Base-by-base conservation (phyloP, 768 basidiomycete genomes). In the Tricholoma sp. region DNA sequence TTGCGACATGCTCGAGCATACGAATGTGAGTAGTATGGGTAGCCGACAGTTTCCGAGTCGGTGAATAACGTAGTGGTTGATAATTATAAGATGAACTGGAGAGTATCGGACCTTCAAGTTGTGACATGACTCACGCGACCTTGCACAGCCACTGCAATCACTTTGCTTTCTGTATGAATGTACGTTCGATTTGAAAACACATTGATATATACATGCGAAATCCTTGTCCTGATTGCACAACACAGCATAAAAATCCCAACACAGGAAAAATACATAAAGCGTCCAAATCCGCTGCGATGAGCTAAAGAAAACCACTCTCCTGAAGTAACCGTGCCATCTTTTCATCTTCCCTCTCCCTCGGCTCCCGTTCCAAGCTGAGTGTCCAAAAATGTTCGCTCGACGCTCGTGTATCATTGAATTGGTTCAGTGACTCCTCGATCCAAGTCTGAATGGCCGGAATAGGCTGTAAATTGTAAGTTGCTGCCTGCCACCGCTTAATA, bases 401-500 rank as follows among this genome's bases (percentile, higher is more conserved):
- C 56, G 85, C 87, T 29, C 79, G 76, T 18, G 84, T 81, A 63
- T 89, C 85, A 57, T 68, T 82, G 68, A 83, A 88, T 69, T 83
- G 82, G 59, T 81, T 82, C 59, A 98, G 77, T 1, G 86, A 84
- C 49, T 90, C 86, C 58, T 89, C 86, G 59, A 99, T 82, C 69
- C 85, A 97, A 28, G 78, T 75, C 54, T 84, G 81, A 28, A 98
- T 83, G 0, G 77, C 58, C 0, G 81, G 77, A 13, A 95, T 82
- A 6, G 79, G 73, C 33, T 82, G 78, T 60, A 96, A 84, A 70
- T 96, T 94, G 76, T 94, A 98, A 1, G 91, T 86, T 60, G 86
- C 85, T 5, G 89, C 82, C 69, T 99, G 97, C 85, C 95, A 98
- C 29, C 92, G 88, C 68, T 97, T 91, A 69, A 99, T 98, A 69